phyloP scores from a whole-genome alignment of 768 basidiomycete genomes.

The Epithele typhae region DNA sequence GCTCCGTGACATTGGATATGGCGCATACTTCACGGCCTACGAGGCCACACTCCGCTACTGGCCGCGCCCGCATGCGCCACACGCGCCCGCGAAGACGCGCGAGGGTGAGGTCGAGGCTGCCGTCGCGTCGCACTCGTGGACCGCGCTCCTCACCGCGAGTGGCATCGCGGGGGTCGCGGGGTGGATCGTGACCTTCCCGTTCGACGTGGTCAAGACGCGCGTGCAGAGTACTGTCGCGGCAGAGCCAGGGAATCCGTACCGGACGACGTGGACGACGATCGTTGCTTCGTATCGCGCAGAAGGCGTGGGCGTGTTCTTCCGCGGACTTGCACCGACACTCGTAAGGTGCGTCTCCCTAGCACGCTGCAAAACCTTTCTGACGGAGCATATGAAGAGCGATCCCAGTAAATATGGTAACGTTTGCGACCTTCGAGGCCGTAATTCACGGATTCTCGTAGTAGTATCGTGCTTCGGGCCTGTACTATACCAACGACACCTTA shows the following conservation, averaged over 20 bases:
- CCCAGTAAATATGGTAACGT: conserved; percentile 84
- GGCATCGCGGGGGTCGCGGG: conserved; percentile 73
- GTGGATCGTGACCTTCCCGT: conserved; percentile 80
- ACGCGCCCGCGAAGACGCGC: conserved; percentile 27
- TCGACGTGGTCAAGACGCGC: conserved; percentile 89
- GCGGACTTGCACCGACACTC: conserved; percentile 76
- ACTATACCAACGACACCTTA: too few species aligned
- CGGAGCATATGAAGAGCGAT: conserved; percentile 48
- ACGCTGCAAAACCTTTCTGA: not conserved
- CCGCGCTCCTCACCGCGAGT: conserved; percentile 64
- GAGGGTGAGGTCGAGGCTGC: conserved; percentile 37
- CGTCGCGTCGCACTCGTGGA: conserved; percentile 41
- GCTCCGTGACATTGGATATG: conserved; percentile 77
- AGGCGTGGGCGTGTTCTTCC: conserved; percentile 67
- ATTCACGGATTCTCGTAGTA: conserved; percentile 29
- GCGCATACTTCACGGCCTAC: conserved; percentile 74
- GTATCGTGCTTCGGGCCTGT: not conserved
- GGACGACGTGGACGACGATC: conserved; percentile 54
- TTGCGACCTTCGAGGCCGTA: conserved; percentile 65
- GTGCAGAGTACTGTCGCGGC: conserved; percentile 51
- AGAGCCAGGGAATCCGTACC: conserved; percentile 45
- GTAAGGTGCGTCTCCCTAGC: conserved; percentile 50
- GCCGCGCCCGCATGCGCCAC: conserved; percentile 18
- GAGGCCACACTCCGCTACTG: conserved; percentile 59
- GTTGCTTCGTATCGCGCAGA: conserved; percentile 56